Evolutionary conservation across 1,284 basidiomycete genomes (phyloP), one percentile per base, ranked within the genome.

Genomic region (Cronartium ribicola): DNA sequence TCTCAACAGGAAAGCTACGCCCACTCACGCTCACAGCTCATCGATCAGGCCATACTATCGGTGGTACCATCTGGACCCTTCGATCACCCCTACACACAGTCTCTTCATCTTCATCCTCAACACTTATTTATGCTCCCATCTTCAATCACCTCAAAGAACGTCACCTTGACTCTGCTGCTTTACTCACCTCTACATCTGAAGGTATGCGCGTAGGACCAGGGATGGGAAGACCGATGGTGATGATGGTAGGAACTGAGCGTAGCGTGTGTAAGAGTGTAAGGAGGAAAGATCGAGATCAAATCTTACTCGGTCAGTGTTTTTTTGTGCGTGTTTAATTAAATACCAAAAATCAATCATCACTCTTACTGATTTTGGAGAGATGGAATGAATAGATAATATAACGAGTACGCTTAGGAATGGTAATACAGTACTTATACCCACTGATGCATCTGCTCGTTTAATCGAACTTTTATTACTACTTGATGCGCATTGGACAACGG

Each of bases 61-160:
- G 96, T 77, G 96, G 95, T 65, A 94, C 94, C 2, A 90, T 99
- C 77, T 98, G 94, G 94, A 98, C 98, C 81, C 90, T 99, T 76
- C 89, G 96, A 48, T 97, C 94, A 0, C 94, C 96, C 1, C 78
- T 79, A 6, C 77, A 77, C 48, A 77, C 69, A 4, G 69, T 71
- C 20, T 64, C 44, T 46, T 71, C 78, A 5, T 76, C 76, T 0
- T 94, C 93, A 0, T 91, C 92, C 7, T 95, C 94, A 6, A 98
- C 96, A 3, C 89, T 98, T 20, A 84, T 98, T 40, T 96, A 98
- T 80, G 95, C 94, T 11, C 91, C 98, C 20, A 89, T 95, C 78
- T 87, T 98, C 84, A 98, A 98, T 81, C 96, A 99, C 81, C 94
- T 94, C 85, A 88, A 89, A 75, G 96, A 99, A 81, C 88, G 94